Base-by-base conservation (phyloP, 2,329 filamentous ascomycete genomes). In the Chlorencoelia australis region DNA sequence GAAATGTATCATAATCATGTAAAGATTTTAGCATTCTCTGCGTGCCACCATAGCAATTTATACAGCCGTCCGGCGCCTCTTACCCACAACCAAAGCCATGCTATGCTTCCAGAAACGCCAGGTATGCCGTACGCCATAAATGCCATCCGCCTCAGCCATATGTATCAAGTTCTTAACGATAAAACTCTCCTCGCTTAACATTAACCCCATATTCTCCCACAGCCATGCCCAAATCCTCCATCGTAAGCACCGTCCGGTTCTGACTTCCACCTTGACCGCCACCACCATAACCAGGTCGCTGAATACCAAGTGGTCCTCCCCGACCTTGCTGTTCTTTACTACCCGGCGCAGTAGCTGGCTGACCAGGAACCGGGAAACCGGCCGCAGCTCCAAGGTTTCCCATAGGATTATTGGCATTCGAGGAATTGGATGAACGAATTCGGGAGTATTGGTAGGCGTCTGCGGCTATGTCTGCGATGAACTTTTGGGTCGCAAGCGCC, bases 221-320 rank as follows among this genome's bases (percentile, higher is more conserved):
- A 1, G 91, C 91, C 87, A 96, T 96, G 11, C 91, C 91, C 52
- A 98, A 61, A 59, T 98, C 91, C 63, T 98, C 91, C 91, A 98
- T 96, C 1, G 91, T 96, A 44, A 98, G 68, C 37, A 98, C 89
- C 13, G 91, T 95, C 45, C 87, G 73, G 46, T 93, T 94, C 64
- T 93, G 85, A 37, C 79, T 83, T 1, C 85, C 84, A 18, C 88
- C 87, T 53, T 87, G 84, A 0, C 88, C 88, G 49, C 89, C 89
- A 45, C 89, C 91, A 11, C 85, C 86, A 54, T 79, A 89, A 1
- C 84, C 84, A 16, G 82, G 75, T 33, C 84, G 66, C 64, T 88
- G 82, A 43, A 59, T 55, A 43, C 47, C 58, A 46, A 47, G 62
- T n/a, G 62, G 66, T n/a, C 68, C 72, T 8, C 64, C 67, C 8